Evolutionary conservation across 495 filamentous ascomycete genomes (phyloP).

Genomic region (Beverwykella pulmonaria): DNA sequence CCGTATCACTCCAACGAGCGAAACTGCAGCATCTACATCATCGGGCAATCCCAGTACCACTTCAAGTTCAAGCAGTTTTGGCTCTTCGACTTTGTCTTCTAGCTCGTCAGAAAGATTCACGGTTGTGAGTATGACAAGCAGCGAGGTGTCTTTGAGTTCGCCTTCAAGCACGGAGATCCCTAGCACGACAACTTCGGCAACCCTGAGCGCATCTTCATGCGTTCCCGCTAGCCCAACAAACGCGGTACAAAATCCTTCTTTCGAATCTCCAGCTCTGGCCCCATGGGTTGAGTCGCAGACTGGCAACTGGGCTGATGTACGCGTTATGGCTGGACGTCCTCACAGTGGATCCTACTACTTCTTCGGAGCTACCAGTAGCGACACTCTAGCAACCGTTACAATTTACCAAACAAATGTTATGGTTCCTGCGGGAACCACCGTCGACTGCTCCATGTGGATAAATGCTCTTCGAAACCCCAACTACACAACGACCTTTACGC

Average conservation of each 20-base stretch:
- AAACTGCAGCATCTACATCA: too few relatives aligned
- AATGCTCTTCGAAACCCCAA: background rate
- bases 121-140: too few relatives aligned
- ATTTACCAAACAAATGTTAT: background rate
- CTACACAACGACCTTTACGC: background rate
- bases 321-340: background rate
- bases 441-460: background rate
- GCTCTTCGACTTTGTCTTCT: too few relatives aligned
- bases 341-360: background rate
- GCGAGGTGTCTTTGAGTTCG: too few relatives aligned
- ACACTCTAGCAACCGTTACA: background rate
- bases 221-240: background rate
- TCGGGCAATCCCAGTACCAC: too few relatives aligned
- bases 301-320: background rate
- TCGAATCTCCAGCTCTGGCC: background rate
- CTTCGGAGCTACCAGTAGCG: background rate
- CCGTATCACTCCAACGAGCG: too few relatives aligned
- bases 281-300: background rate
- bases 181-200: background rate
- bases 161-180: too few relatives aligned
- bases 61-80: too few relatives aligned
- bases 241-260: background rate
- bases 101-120: too few relatives aligned
- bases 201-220: background rate
- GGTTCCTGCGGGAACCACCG: background rate